Evolutionary conservation across 192 early-diverging fungal species (phyloP).

Genomic region (Entomortierella lignicola): DNA sequence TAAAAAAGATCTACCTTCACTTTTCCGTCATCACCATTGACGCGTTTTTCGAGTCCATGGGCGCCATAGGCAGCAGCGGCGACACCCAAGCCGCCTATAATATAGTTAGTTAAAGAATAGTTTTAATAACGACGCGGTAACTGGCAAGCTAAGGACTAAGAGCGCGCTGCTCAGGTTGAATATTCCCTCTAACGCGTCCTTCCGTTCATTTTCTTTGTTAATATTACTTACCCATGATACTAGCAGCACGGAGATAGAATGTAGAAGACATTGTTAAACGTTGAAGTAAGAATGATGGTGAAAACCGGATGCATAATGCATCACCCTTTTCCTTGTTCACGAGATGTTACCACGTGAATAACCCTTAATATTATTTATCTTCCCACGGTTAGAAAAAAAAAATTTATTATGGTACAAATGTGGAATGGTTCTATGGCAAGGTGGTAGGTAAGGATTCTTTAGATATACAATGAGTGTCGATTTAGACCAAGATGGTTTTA

Average conservation of each 20-base stretch:
- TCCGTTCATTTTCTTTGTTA: not conserved
- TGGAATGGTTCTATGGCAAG: not conserved
- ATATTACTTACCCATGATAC: slow-evolving; percentile 21
- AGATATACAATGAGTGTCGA: not conserved
- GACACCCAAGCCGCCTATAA: slow-evolving; percentile 40
- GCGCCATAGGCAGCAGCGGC: slow-evolving; percentile 42
- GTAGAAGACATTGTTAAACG: slow-evolving; percentile 20
- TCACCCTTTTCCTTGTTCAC: too few relatives aligned
- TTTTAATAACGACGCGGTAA: too few relatives aligned
- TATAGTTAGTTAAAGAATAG: too few relatives aligned
- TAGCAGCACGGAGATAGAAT: slow-evolving; percentile 46
- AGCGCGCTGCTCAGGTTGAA: too few relatives aligned
- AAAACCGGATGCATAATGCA: too few relatives aligned
- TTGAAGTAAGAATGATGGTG: not conserved
- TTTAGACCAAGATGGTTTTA: not conserved
- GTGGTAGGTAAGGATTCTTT: not conserved
- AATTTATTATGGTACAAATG: not conserved
- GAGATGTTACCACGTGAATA: not conserved
- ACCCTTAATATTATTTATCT: not conserved
- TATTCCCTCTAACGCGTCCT: too few relatives aligned
- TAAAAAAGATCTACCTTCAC: slow-evolving; percentile 42
- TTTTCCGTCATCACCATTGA: slow-evolving; percentile 41
- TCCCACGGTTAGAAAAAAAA: slow-evolving; percentile 16
- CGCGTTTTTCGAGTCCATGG: slow-evolving; percentile 48
- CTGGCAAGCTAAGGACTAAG: too few relatives aligned